Evolutionary conservation across 208 protist species (phyloP), one percentile per base, ranked within the genome.

Genomic region (Trypanosoma cruzi): DNA sequence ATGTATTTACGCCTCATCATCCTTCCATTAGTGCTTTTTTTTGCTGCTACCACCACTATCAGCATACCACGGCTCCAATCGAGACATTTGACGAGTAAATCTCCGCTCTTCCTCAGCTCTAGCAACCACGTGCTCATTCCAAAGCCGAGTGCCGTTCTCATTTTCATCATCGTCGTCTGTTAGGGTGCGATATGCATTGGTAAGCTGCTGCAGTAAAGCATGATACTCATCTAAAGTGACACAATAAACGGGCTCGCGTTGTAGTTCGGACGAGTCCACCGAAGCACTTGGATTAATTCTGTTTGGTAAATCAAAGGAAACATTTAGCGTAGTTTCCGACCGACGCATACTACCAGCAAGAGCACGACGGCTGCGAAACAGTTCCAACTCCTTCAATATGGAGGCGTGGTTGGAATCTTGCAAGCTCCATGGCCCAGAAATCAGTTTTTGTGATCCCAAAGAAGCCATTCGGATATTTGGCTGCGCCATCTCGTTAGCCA

Each of bases 191-290:
- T 20, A 3, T 10, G 44, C 29, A 16, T 4, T 18, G 31, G 18
- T 4, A 53, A 73, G 13, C 32, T 63, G 50, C 18, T 42, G 4
- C 18, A 64, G 36, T n/a, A 68, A 2, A 40, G 18, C 14, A 36
- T 61, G 49, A 40, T 75, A 75, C 54, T 75, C 69, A 49, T 75
- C 69, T 14, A 75, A 28, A 4, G 69, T 68, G 0, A 75, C 69
- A 63, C 60, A 75, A 46, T 64, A 75, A 62, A 75, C 2, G 29
- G 69, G 69, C 40, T 75, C 69, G 32, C 52, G 26, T 28, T 36
- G 59, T 40, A 75, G 42, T n/a, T 37, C 5, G 32, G 13, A n/a
- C 20, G 50, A 5, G 22, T 75, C 61, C 26, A 75, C 59, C 18
- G 61, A 3, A 3, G 46, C 34, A 20, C 32, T 63, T 29, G 53